Base-by-base conservation (phyloP, 164 flowering plant species). In the Cinnamomum chago region DNA sequence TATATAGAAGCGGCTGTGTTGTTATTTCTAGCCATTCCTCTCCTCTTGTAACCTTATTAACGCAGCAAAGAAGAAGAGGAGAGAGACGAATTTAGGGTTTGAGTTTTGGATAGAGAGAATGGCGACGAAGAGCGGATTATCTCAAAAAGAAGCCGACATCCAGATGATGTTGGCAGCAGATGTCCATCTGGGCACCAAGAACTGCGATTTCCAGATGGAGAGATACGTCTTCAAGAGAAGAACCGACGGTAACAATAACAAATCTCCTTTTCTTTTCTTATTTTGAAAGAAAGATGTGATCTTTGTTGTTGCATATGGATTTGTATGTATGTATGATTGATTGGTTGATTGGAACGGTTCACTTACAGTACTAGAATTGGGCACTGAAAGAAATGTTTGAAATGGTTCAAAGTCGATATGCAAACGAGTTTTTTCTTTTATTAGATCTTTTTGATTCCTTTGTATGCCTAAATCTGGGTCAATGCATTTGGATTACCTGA, bases 181-280 rank as follows among this genome's bases (percentile, higher is more conserved):
- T 55, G 96, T 90, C 22, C 98, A 93, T 70, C 86, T 93, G 15
- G 98, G 98, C 24, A 93, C 96, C 73, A 93, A 91, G 73, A 91
- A 93, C 82, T 90, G 95, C 62, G 90, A 93, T 69, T 93, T 83
- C 76, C 97, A 93, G 82, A 93, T 91, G 98, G 98, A 93, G 58
- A 90, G 97, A 4, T 90, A 91, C 72, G 92, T 86, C 67, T 91
- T 89, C 86, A 89, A 92, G 86, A 85, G 97, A 72, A 85, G 98
- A 25, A 78, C 81, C 51, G 95, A 93, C 72, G 98, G 95, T 91
- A 64, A n/a, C 22, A 20, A 2, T 35, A 58, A 58, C 22, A 17
- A 58, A 58, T 58, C 22, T 14, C 14, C 14, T 65, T 23, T 23
- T 65, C 67, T 23, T 2, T 65, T 65, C 15, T 25, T 23, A 24